Percentiles rank a stretch among this genome's conserved stretches.
phyloP scores from a whole-genome alignment of 768 basidiomycete genomes.

The Hygrocybe punicea region DNA sequence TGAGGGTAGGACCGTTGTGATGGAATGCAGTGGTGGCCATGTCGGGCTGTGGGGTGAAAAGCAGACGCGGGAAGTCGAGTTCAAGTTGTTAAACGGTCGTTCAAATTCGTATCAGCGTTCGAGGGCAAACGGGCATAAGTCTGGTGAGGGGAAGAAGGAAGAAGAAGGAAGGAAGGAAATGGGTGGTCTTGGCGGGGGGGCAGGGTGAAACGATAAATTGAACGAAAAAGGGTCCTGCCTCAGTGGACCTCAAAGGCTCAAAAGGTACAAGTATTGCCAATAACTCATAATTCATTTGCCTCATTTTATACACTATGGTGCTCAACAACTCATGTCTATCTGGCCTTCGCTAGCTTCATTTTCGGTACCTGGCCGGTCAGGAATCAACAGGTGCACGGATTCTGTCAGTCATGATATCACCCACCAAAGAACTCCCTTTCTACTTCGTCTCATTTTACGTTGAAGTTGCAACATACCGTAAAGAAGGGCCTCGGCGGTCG shows the following conservation, averaged over 20 bases:
- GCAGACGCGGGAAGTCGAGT: slow-evolving; percentile 4
- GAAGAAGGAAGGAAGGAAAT: neutral
- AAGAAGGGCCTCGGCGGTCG: slow-evolving; percentile 93
- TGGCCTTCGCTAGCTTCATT: slow-evolving; percentile 36
- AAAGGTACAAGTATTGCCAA: too few species aligned
- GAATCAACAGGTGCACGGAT: neutral
- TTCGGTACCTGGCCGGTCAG: slow-evolving; percentile 49
- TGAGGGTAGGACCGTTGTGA: slow-evolving; percentile 38
- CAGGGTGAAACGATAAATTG: neutral
- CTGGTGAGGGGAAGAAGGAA: neutral
- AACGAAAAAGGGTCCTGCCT: neutral
- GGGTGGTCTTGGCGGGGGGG: neutral
- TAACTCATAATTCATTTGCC: neutral
- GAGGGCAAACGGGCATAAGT: neutral
- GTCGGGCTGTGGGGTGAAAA: slow-evolving; percentile 29
- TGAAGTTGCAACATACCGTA: slow-evolving; percentile 97
- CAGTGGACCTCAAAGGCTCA: too few species aligned
- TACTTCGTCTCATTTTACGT: slow-evolving; percentile 88
- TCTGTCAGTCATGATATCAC: slow-evolving; percentile 14
- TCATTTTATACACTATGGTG: neutral
- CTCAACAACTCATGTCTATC: neutral
- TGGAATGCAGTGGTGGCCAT: slow-evolving; percentile 55
- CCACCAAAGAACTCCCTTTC: slow-evolving; percentile 86
- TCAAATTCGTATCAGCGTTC: neutral
- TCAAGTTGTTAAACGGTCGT: neutral